These are phyloP conservation scores for Tritrichomonas musculus DNA, from an alignment of 208 protist species.

Conservation along the genomic window DNA sequence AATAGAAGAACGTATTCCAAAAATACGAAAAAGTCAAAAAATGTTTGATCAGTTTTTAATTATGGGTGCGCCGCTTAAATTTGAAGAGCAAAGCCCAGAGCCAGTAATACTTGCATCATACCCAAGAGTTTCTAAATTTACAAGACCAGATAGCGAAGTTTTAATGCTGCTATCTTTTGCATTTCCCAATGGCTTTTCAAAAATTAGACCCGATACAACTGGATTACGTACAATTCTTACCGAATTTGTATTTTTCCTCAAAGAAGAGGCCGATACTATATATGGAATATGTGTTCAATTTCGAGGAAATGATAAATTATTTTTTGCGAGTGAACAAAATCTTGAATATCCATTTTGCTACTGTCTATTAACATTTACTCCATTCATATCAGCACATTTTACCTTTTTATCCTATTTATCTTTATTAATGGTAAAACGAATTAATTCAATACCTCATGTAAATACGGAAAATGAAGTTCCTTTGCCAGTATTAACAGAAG, in stretches of 20 bases:
- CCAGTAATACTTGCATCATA: not conserved
- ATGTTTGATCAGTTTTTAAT: slow-evolving; percentile 12
- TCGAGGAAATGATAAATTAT: not conserved
- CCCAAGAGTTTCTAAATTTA: not conserved
- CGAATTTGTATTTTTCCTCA: not conserved
- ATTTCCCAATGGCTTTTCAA: not conserved
- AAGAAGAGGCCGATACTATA: not conserved
- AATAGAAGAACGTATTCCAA: too few relatives aligned
- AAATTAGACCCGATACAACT: not conserved
- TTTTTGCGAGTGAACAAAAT: not conserved
- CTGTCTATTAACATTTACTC: not conserved
- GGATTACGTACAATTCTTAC: not conserved
- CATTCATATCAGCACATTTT: not conserved
- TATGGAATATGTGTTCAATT: not conserved
- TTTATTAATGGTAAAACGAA: too few relatives aligned
- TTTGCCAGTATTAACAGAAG: too few relatives aligned
- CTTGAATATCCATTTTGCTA: not conserved
- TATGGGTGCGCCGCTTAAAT: not conserved
- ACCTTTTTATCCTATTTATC: not conserved
- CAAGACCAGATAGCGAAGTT: not conserved
- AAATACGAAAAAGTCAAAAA: not conserved
- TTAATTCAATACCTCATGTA: too few relatives aligned
- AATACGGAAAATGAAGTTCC: too few relatives aligned
- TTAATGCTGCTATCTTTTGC: not conserved
- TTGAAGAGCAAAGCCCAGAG: not conserved